Evolutionary conservation across 2,329 filamentous ascomycete species (phyloP).

Genomic region (Didymella segeticola): DNA sequence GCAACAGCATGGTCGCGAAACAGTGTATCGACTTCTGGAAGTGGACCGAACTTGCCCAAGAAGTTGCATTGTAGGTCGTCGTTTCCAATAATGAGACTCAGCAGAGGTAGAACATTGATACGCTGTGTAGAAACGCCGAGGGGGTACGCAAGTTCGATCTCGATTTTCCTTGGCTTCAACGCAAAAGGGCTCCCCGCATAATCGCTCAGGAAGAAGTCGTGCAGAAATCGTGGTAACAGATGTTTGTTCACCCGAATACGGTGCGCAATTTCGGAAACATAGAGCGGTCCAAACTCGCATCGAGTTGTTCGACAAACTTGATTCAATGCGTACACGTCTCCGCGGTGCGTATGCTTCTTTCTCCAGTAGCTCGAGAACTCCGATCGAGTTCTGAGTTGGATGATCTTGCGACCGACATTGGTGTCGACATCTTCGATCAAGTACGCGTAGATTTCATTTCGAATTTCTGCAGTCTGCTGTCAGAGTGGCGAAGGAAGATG

Average conservation of each 20-base stretch:
- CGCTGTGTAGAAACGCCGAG: neutral
- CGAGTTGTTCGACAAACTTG: constrained; percentile 9
- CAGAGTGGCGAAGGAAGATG: neutral
- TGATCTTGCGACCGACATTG: constrained; percentile 11
- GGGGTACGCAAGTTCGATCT: constrained; percentile 4
- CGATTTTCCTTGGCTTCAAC: constrained; percentile 3
- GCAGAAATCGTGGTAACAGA: neutral
- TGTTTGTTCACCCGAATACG: constrained; percentile 3
- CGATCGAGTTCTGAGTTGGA: neutral
- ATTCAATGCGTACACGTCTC: constrained; percentile 4
- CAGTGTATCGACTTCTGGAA: constrained; percentile 2
- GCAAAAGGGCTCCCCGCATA: neutral
- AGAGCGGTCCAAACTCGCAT: constrained; percentile 8
- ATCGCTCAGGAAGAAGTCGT: neutral
- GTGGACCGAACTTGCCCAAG: constrained; percentile 6
- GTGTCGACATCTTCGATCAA: constrained; percentile 14
- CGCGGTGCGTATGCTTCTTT: constrained; percentile 7
- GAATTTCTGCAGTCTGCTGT: constrained; percentile 2
- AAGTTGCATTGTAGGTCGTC: constrained; percentile 8
- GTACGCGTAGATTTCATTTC: constrained; percentile 6
- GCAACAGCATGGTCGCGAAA: constrained; percentile 2
- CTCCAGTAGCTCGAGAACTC: constrained; percentile 10
- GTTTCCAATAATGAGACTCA: neutral
- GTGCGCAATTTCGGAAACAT: constrained; percentile 4
- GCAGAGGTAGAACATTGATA: neutral